Base-by-base conservation (phyloP, 2,329 filamentous ascomycete species). In the Fonsecaea multimorphosa region DNA sequence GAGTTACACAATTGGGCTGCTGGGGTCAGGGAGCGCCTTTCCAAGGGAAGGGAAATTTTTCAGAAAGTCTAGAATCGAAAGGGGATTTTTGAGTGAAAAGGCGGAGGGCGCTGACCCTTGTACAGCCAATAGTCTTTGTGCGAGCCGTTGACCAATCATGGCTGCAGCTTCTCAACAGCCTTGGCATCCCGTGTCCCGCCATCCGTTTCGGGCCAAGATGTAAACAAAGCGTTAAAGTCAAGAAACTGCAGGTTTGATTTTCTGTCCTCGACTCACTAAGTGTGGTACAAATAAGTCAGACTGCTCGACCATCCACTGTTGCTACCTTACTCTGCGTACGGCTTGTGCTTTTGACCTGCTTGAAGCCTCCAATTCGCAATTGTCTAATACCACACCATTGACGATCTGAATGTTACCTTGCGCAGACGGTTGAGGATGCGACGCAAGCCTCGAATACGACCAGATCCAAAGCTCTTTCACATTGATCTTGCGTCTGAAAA, bases 31-130 rank as follows among this genome's bases (percentile, higher is more conserved):
- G 67, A 51, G 52, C 16, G 58, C 56, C 29, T 71, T 70, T 70
- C 68, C 71, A 66, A 72, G 67, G 64, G 64, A 62, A 66, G 63
- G 51, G 59, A 56, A 63, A 65, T 67, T 46, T 68, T 68, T 68
- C 70, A 65, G 44, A 49, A 49, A 11, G 44, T 14, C 44, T 24
- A 58, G 58, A 82, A 81, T 6, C 11, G n/a, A 80, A 82, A 74
- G 81, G 83, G 27, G 49, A 49, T 49, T 34, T 46, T 40, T 54
- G 52, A 59, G 16, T 49, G 44, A 27, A 49, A 49, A 49, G 44
- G 44, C 44, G 44, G 44, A 49, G 44, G 27, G 44, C 22, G 44
- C 19, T 49, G 44, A 22, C 44, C 44, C 44, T 9, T 49, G 19
- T 22, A 14, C 19, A 49, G 44, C 44, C 44, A 49, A 49, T 49